A percentile compares a stretch with the other conserved stretches of the same genome.
phyloP scores from a whole-genome alignment of 169 alveolate genomes.

The Babesia bigemina region DNA sequence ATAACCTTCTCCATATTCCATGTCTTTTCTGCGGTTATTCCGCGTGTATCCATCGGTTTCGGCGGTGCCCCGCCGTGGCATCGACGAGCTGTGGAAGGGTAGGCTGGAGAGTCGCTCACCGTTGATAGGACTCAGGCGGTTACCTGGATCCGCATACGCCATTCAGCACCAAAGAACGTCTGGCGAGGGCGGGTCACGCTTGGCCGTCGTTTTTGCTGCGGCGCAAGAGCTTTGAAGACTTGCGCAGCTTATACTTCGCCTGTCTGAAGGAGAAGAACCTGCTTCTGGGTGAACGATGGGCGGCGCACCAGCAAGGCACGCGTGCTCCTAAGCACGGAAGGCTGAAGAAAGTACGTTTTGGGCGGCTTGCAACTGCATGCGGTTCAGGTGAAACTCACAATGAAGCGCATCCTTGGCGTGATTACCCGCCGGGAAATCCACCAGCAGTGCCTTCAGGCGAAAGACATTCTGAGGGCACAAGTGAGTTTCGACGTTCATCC shows the following conservation, averaged over 20 bases:
- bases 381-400: conserved; percentile 75
- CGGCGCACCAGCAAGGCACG: conserved; percentile 73
- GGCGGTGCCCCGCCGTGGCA: conserved; percentile 73
- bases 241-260: conserved; percentile 81
- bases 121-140: conserved; percentile 61
- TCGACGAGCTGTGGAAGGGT: conserved; percentile 81
- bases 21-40: conserved; percentile 37
- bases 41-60: conserved; percentile 15
- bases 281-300: conserved; percentile 82
- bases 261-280: conserved; percentile 84
- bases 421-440: conserved; percentile 84
- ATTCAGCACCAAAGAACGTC: conserved; percentile 67
- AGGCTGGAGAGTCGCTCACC: conserved; percentile 1
- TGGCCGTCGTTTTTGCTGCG: conserved; percentile 86
- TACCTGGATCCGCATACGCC: conserved; percentile 75
- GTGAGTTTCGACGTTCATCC: neutral
- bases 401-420: conserved; percentile 84
- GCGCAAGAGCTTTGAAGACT: conserved; percentile 81
- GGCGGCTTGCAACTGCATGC: too few relatives aligned
- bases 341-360: conserved; percentile 74
- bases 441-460: conserved; percentile 85
- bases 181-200: conserved; percentile 82
- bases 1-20: neutral
- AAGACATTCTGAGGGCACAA: conserved; percentile 74
- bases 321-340: conserved; percentile 81